Evolutionary conservation across 148 eudicot genomes (phyloP), one percentile per base, ranked within the genome.

Genomic region (Vaccinium macrocarpon): DNA sequence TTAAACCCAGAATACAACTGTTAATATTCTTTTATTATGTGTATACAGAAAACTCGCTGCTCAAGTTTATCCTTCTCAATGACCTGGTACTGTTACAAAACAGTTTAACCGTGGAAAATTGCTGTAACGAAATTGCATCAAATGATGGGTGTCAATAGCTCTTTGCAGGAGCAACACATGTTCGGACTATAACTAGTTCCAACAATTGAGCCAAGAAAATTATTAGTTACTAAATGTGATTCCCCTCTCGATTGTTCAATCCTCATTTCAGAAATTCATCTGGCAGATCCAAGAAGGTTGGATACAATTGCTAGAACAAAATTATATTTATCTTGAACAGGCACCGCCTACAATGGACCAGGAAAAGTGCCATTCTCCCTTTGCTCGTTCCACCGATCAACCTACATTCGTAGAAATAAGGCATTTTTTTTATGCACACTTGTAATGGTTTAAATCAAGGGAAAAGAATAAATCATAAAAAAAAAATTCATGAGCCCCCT

Each of bases 331-430:
- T 55, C 82, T 78, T 82, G 66, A 11, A 50, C 81, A 82, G 72
- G 76, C 56, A 51, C 62, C 68, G 75, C 66, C 77, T 90, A 90
- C 76, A 90, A 68, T 29, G 90, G 91, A 38, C 91, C 91, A 3
- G 91, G 91, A 81, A 90, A 90, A 50, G 90, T 90, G 53, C 90
- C 91, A 79, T 88, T 90, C 84, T 90, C 91, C 88, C 87, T 86
- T 78, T 90, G 91, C 87, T 88, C 91, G 35, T 90, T 90, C 91
- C 91, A 90, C 77, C 88, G 86, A 7, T 90, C 91, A 15, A 90
- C 56, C 91, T 88, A 87, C 88, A 89, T 48, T 55, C 82, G 21
- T 23, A 49, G 8, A 76, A 76, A 10, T 11, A 76, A 49, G 55
- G 52, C 79, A 49, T 74, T 9, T 16, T 12, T 13, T 13, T 19